Conservation (phyloP, 192 early-diverging fungal genomes). For the Podila verticillata region DNA sequence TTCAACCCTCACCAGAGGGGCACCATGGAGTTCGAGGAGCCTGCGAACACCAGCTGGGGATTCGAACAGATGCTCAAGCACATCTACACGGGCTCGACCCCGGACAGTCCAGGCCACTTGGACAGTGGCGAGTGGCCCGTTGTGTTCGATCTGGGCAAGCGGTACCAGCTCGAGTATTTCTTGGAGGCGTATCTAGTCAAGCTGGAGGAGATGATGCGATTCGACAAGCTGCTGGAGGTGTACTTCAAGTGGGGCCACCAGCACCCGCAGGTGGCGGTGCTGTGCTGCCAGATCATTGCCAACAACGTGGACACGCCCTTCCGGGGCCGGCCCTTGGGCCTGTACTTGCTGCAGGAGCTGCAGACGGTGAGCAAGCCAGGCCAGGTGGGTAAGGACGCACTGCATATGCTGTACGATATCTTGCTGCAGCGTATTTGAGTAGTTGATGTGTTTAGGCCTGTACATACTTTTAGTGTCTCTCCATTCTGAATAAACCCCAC, state of each 20-base stretch:
- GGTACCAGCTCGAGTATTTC: conserved; percentile 19
- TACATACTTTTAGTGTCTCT: too few species aligned
- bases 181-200: conserved; percentile 19
- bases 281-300: conserved; percentile 22
- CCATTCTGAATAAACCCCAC: too few species aligned
- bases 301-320: conserved; percentile 10
- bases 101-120: neutral
- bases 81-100: conserved; percentile 33
- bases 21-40: conserved; percentile 2
- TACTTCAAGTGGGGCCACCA: conserved; percentile 34
- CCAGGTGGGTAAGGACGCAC: neutral
- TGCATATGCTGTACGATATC: neutral
- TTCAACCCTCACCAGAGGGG: conserved; percentile 19
- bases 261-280: neutral
- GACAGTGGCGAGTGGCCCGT: conserved; percentile 21
- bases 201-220: conserved; percentile 15
- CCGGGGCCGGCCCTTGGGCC: conserved; percentile 1
- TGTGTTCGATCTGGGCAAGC: conserved; percentile 8
- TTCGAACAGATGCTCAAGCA: conserved; percentile 29
- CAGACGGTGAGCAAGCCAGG: neutral
- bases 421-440: neutral
- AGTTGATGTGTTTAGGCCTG: too few species aligned
- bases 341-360: neutral
- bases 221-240: conserved; percentile 31
- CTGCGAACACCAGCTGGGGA: neutral